phyloP scores from a whole-genome alignment of 805 yeast genomes.

The Zygotorulaspora sp. region DNA sequence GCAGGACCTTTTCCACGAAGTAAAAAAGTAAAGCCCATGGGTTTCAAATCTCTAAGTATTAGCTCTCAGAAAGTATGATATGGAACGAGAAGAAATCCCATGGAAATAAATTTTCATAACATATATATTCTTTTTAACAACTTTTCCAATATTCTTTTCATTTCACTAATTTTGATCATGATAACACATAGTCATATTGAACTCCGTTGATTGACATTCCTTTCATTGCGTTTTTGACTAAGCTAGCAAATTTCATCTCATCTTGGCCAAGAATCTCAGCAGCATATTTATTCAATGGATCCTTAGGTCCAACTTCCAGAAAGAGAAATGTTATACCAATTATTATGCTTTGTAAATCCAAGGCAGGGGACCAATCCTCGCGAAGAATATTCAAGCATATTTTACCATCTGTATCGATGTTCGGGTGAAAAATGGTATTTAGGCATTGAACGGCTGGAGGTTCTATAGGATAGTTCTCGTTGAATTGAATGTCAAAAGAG shows the following conservation, averaged over 20 bases:
- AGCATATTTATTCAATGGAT: slow-evolving; percentile 89
- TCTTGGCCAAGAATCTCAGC: slow-evolving; percentile 53
- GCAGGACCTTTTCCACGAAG: no score
- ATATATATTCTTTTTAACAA: no score
- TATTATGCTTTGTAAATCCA: slow-evolving; percentile 72
- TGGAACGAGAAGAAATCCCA: no score
- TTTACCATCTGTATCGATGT: slow-evolving; percentile 85
- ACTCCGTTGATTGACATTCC: slow-evolving; percentile 63
- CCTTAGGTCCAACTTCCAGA: slow-evolving; percentile 85
- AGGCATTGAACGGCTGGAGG: slow-evolving; percentile 80
- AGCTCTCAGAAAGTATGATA: no score
- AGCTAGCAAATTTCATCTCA: slow-evolving; percentile 46
- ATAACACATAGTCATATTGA: slow-evolving; percentile 56
- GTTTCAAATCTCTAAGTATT: no score
- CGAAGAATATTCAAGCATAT: slow-evolving; percentile 86
- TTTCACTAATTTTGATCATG: no score
- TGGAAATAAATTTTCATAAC: no score
- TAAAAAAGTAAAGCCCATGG: no score
- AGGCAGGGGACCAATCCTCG: slow-evolving; percentile 95
- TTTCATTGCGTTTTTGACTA: slow-evolving; percentile 60
- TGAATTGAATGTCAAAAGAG: slow-evolving; percentile 58
- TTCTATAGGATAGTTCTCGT: slow-evolving; percentile 80
- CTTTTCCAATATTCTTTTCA: no score
- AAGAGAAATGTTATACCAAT: slow-evolving; percentile 83
- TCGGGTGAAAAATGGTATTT: slow-evolving; percentile 84